Evolutionary conservation across 768 basidiomycete genomes (phyloP).

Genomic region (Crepidotus variabilis): DNA sequence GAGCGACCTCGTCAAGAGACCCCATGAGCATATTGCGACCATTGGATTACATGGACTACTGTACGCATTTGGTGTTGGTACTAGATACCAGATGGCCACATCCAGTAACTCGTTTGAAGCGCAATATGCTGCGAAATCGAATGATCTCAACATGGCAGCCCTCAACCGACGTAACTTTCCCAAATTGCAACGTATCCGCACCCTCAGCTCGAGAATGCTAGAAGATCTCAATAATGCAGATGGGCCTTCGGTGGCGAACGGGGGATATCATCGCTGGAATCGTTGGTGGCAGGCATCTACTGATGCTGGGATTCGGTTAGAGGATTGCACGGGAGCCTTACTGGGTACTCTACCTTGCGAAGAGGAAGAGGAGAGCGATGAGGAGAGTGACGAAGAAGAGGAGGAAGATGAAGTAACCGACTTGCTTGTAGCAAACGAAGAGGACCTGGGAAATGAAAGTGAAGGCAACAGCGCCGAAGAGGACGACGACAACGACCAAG

Average conservation of each 20-base stretch:
- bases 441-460: constrained; percentile 17
- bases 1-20: constrained; percentile 41
- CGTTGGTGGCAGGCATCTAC: constrained; percentile 61
- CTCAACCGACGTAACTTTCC: constrained; percentile 57
- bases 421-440: constrained; percentile 23
- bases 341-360: constrained; percentile 49
- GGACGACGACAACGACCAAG: constrained; percentile 19
- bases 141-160: constrained; percentile 64
- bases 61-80: constrained; percentile 65
- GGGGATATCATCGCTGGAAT: constrained; percentile 57
- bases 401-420: constrained; percentile 22
- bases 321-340: constrained; percentile 71
- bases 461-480: constrained; percentile 15
- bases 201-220: constrained; percentile 52
- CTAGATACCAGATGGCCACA: constrained; percentile 27
- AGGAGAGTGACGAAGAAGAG: constrained; percentile 26
- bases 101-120: constrained; percentile 33
- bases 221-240: constrained; percentile 51
- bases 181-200: constrained; percentile 52
- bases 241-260: constrained; percentile 40
- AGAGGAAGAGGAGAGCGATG: constrained; percentile 28
- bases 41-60: constrained; percentile 69
- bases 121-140: constrained; percentile 46
- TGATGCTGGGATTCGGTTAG: constrained; percentile 50
- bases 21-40: constrained; percentile 53